Percentiles rank a stretch among this genome's conserved stretches.
Conservation (phyloP, 2,329 filamentous ascomycete genomes). For the Alternaria panax region DNA sequence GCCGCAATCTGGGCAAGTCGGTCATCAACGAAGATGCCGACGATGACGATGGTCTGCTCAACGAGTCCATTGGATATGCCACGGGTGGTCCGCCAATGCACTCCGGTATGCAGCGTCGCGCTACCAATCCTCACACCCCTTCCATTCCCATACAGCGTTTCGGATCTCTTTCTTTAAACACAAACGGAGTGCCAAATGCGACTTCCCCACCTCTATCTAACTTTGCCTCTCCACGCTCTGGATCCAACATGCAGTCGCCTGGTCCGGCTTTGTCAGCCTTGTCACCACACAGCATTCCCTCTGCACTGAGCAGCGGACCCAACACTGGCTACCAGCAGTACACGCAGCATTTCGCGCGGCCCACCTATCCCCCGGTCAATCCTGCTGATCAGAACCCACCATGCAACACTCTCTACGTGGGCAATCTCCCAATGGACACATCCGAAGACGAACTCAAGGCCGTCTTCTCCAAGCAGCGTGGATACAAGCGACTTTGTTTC, state of each 20-base stretch:
- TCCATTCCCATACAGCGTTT: slow-evolving; percentile 75
- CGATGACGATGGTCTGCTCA: slow-evolving; percentile 76
- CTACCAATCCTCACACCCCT: slow-evolving; percentile 75
- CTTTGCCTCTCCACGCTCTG: slow-evolving; percentile 59
- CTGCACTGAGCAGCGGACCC: slow-evolving; percentile 57
- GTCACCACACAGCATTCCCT: slow-evolving; percentile 65
- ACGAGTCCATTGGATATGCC: slow-evolving; percentile 75
- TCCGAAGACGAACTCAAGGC: slow-evolving; percentile 95
- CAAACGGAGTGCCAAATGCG: slow-evolving; percentile 57
- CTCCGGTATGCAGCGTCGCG: slow-evolving; percentile 65
- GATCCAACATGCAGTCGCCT: slow-evolving; percentile 60
- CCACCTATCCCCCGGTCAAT: slow-evolving; percentile 84
- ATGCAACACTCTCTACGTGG: slow-evolving; percentile 97
- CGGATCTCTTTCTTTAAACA: slow-evolving; percentile 74
- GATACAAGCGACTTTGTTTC: slow-evolving; percentile 95
- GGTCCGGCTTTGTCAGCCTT: slow-evolving; percentile 51
- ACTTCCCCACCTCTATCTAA: slow-evolving; percentile 64
- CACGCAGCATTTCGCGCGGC: slow-evolving; percentile 65
- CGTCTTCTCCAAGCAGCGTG: slow-evolving; percentile 89
- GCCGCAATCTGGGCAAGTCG: slow-evolving; percentile 68
- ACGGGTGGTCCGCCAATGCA: slow-evolving; percentile 67
- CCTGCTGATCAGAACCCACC: slow-evolving; percentile 96
- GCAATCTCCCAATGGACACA: slow-evolving; percentile 92
- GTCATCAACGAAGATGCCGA: slow-evolving; percentile 74
- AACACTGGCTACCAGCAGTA: slow-evolving; percentile 64